These are phyloP conservation scores for Inonotus hispidus DNA, from an alignment of 1,284 basidiomycete genomes.

Conservation along the genomic window DNA sequence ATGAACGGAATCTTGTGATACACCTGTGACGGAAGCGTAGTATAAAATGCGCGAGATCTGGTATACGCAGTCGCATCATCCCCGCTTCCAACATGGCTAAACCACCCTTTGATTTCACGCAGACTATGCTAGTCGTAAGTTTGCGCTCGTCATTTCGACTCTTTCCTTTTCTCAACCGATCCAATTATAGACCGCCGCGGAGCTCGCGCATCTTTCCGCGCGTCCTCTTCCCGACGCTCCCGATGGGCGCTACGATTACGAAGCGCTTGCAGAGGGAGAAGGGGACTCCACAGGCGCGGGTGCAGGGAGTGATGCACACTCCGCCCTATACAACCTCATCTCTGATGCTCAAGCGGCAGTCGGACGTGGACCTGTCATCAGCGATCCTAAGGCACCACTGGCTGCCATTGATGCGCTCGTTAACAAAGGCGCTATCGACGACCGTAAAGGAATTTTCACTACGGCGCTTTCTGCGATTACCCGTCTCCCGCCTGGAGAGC, in stretches of 20 bases:
- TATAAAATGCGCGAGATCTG: not conserved
- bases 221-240: conserved; percentile 16
- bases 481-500: conserved; percentile 25
- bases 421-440: conserved; percentile 32
- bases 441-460: conserved; percentile 32
- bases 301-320: conserved; percentile 16
- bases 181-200: conserved; percentile 7
- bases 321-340: conserved; percentile 14
- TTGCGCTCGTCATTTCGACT: not conserved
- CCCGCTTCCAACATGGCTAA: not conserved
- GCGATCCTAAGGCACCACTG: conserved; percentile 12
- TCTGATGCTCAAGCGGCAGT: conserved; percentile 9
- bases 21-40: not conserved
- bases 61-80: not conserved
- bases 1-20: too few species aligned
- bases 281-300: not conserved
- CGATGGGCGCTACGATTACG: conserved; percentile 20
- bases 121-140: conserved; percentile 11
- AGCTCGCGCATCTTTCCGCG: conserved; percentile 10
- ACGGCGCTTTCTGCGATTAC: conserved; percentile 30
- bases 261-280: conserved; percentile 15
- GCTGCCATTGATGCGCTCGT: conserved; percentile 23
- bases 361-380: conserved; percentile 14
- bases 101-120: conserved; percentile 4
- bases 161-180: not conserved